Conservation (phyloP, 2,329 filamentous ascomycete genomes). For the Penicillium sp. region DNA sequence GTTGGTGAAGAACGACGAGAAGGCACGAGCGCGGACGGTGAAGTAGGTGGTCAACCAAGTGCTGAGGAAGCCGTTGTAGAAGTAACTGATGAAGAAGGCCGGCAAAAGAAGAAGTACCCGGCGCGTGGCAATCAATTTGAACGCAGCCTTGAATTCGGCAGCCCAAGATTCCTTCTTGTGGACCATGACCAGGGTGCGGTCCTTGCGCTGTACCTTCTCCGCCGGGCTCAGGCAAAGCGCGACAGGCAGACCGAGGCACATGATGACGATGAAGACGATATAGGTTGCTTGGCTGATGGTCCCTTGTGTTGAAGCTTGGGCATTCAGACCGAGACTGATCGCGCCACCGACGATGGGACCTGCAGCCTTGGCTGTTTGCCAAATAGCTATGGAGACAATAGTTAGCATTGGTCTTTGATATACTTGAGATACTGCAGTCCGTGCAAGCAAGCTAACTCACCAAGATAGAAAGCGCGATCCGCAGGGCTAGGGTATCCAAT, state of each 20-base stretch:
- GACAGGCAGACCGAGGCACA: constrained; percentile 23
- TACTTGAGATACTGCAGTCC: too few relatives aligned
- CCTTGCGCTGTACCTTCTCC: constrained; percentile 25
- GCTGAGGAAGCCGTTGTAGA: constrained; percentile 29
- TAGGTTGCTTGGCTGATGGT: constrained; percentile 20
- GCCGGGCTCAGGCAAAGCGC: constrained; percentile 20
- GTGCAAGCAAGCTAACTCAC: neutral
- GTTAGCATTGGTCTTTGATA: neutral
- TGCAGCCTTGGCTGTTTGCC: constrained; percentile 24
- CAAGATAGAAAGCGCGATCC: constrained; percentile 24
- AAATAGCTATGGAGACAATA: constrained; percentile 11
- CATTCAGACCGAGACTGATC: constrained; percentile 23
- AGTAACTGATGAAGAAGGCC: constrained; percentile 30
- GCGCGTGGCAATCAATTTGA: constrained; percentile 18
- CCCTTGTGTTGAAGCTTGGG: constrained; percentile 13
- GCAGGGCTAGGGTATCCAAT: constrained; percentile 39
- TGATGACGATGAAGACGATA: constrained; percentile 24
- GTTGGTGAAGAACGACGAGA: constrained; percentile 26
- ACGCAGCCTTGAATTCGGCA: constrained; percentile 21
- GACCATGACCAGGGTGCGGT: constrained; percentile 20
- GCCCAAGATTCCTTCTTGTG: constrained; percentile 20
- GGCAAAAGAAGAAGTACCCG: constrained; percentile 23
- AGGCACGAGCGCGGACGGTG: constrained; percentile 23
- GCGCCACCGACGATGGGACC: constrained; percentile 24
- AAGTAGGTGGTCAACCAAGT: constrained; percentile 25